These are phyloP conservation scores for Linum lewisii DNA, from an alignment of 345 rosid genomes.

Conservation along the genomic window DNA sequence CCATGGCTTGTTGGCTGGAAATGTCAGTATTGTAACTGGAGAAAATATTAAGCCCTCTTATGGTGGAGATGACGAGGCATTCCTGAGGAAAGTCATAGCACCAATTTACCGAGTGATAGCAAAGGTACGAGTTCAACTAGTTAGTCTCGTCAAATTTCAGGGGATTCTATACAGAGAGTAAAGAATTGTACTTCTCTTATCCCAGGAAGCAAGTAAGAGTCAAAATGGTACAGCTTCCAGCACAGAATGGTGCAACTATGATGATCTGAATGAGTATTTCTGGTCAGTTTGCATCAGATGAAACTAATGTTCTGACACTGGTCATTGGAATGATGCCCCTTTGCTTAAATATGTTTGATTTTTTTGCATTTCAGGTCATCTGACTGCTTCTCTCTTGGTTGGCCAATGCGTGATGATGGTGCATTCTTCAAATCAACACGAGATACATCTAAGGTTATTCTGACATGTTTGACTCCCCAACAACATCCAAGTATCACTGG, in stretches of 20 bases:
- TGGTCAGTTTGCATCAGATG: conserved; percentile 44
- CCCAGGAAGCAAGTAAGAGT: conserved; percentile 78
- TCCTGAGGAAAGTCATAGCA: conserved; percentile 80
- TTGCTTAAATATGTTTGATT: conserved; percentile 5
- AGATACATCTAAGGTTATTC: conserved; percentile 33
- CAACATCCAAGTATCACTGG: conserved; percentile 12
- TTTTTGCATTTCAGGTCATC: conserved; percentile 46
- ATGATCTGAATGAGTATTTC: conserved; percentile 95
- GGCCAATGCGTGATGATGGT: conserved; percentile 99
- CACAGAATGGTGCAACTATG: conserved; percentile 93
- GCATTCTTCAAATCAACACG: conserved; percentile 76
- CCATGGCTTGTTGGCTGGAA: conserved; percentile 93
- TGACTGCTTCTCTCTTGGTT: conserved; percentile 97
- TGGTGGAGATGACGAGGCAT: conserved; percentile 96
- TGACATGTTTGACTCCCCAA: conserved; percentile 10
- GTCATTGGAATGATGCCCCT: conserved; percentile 1
- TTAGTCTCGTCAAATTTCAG: conserved; percentile 6
- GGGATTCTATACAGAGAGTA: conserved; percentile 17
- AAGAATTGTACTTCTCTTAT: conserved; percentile 14
- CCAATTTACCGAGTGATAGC: conserved; percentile 74
- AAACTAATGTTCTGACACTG: conserved; percentile 5
- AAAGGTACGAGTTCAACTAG: conserved; percentile 40
- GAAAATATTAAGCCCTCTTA: conserved; percentile 97
- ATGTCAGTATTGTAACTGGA: conserved; percentile 95
- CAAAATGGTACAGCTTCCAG: conserved; percentile 71